A percentile compares a stretch with the other conserved stretches of the same genome.
phyloP scores from a whole-genome alignment of 441 rosid species.

The Jatropha podagrica region DNA sequence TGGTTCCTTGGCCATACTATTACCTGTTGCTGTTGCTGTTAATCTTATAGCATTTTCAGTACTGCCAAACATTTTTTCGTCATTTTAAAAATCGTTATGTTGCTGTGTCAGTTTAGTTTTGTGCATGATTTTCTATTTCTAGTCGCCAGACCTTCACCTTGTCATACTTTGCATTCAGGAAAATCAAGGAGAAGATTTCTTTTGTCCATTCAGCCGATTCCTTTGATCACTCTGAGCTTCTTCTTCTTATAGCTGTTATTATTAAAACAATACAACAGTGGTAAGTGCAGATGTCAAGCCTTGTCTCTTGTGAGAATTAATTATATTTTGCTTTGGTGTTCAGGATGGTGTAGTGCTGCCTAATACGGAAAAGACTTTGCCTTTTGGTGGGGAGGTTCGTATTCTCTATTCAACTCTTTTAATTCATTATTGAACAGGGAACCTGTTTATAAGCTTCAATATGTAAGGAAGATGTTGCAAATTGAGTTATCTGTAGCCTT shows the following conservation, averaged over 20 bases:
- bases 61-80: neutral
- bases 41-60: neutral
- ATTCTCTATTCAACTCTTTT: slow-evolving; percentile 22
- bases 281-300: neutral
- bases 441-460: slow-evolving; percentile 11
- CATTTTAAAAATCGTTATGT: neutral
- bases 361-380: slow-evolving; percentile 87
- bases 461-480: neutral
- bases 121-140: neutral
- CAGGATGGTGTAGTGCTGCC: slow-evolving; percentile 98
- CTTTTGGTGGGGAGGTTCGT: slow-evolving; percentile 95
- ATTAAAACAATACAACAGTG: neutral
- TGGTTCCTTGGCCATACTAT: neutral
- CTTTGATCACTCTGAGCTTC: neutral
- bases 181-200: neutral
- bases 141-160: neutral
- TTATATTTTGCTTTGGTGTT: slow-evolving; percentile 29
- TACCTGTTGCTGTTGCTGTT: neutral
- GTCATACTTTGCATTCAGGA: slow-evolving; percentile 5
- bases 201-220: neutral
- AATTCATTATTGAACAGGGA: slow-evolving; percentile 10
- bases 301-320: slow-evolving; percentile 20
- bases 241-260: slow-evolving; percentile 4
- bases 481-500: neutral
- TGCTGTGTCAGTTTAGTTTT: neutral